Evolutionary conservation across 1,284 basidiomycete species (phyloP).

Genomic region (Cystobasidiaceae sp.): DNA sequence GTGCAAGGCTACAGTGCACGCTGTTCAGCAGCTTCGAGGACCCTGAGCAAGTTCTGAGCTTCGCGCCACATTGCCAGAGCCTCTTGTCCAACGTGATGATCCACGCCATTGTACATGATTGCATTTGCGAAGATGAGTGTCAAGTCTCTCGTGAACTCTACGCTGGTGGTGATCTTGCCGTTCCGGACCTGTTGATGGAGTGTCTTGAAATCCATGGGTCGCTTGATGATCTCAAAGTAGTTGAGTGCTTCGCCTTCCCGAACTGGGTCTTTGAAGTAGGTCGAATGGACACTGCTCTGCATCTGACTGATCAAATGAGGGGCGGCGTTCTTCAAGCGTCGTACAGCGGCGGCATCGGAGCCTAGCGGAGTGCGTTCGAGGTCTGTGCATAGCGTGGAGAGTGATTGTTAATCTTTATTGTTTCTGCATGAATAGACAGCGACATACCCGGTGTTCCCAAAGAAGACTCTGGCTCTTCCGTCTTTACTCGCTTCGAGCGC

Average conservation of each 20-base stretch:
- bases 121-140: slow-evolving; percentile 92
- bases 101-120: slow-evolving; percentile 83
- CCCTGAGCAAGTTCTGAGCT: slow-evolving; percentile 16
- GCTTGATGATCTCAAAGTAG: slow-evolving; percentile 82
- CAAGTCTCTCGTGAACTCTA: slow-evolving; percentile 82
- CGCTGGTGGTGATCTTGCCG: slow-evolving; percentile 67
- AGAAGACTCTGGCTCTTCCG: slow-evolving; percentile 25
- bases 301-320: slow-evolving; percentile 26
- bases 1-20: background rate
- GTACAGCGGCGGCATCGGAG: background rate
- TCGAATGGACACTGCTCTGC: slow-evolving; percentile 17
- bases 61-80: slow-evolving; percentile 84
- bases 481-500: slow-evolving; percentile 19
- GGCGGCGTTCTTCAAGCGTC: slow-evolving; percentile 21
- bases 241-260: slow-evolving; percentile 79
- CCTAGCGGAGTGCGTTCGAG: slow-evolving; percentile 1
- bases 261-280: slow-evolving; percentile 82
- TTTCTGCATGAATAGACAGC: background rate
- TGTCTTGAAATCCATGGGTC: slow-evolving; percentile 87
- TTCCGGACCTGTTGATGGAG: slow-evolving; percentile 76
- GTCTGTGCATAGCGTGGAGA: background rate
- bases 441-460: slow-evolving; percentile 16
- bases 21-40: slow-evolving; percentile 19
- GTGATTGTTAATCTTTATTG: background rate
- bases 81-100: slow-evolving; percentile 56